Evolutionary conservation across 148 eudicot species (phyloP).

Genomic region (Dianthus caryophyllus): DNA sequence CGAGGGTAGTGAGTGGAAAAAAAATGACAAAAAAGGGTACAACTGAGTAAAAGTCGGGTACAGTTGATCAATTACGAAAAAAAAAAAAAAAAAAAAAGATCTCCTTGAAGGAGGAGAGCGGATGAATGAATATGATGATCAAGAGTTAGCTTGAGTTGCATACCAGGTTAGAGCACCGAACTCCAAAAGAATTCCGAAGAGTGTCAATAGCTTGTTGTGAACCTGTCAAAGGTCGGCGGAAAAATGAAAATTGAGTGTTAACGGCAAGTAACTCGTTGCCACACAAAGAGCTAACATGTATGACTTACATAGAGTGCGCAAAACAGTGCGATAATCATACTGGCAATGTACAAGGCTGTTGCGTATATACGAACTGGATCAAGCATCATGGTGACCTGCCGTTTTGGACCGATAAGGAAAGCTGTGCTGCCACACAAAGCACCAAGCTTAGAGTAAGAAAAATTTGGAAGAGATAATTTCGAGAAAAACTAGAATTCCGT

Average conservation of each 20-base stretch:
- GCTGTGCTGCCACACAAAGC: constrained; percentile 88
- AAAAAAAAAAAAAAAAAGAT: too few species aligned
- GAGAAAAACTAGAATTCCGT: too few species aligned
- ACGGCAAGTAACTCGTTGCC: neutral
- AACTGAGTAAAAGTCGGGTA: too few species aligned
- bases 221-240: constrained; percentile 42
- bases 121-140: neutral
- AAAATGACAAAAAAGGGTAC: too few species aligned
- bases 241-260: constrained; percentile 3
- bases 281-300: neutral
- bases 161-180: constrained; percentile 85
- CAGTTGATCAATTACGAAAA: too few species aligned
- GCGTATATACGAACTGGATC: constrained; percentile 97
- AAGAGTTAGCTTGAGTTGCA: constrained; percentile 9
- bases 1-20: too few species aligned
- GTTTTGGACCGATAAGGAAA: constrained; percentile 95
- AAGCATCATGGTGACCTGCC: constrained; percentile 96
- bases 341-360: constrained; percentile 82
- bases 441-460: constrained; percentile 33
- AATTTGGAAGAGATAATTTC: neutral
- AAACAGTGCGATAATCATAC: constrained; percentile 82
- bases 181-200: constrained; percentile 76
- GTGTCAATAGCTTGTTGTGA: constrained; percentile 85
- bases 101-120: neutral
- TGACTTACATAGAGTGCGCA: constrained; percentile 86